Conservation (phyloP, 495 filamentous ascomycete genomes). For the Xylaria curta region DNA sequence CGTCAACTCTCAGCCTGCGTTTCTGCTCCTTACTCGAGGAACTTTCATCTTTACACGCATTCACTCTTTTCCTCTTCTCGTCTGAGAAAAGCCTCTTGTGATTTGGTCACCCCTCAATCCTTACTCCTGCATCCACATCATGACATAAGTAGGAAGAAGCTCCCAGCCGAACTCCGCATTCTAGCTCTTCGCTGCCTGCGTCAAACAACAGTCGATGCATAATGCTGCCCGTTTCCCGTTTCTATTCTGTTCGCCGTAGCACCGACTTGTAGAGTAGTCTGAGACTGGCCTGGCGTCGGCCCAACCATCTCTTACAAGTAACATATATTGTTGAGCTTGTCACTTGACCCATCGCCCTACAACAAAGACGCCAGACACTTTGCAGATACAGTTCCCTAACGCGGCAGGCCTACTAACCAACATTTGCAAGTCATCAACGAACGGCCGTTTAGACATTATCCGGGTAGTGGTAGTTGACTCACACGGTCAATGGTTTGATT, state of each 20-base stretch:
- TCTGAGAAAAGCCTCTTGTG: background rate
- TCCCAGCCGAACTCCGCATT: conserved; percentile 8
- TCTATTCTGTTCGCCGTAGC: conserved; percentile 3
- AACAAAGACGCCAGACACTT: conserved; percentile 7
- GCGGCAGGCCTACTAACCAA: background rate
- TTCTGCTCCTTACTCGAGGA: background rate
- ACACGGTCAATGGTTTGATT: conserved; percentile 16
- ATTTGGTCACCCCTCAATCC: background rate
- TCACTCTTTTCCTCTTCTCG: background rate
- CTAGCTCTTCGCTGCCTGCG: background rate
- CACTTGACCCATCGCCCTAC: background rate
- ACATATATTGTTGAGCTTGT: background rate
- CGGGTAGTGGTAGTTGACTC: background rate
- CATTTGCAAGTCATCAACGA: conserved; percentile 1
- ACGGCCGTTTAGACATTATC: background rate
- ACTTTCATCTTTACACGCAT: background rate
- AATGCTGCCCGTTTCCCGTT: background rate
- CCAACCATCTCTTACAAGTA: conserved; percentile 5
- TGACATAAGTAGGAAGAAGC: background rate
- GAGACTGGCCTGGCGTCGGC: background rate
- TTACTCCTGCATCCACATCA: background rate
- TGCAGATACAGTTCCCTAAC: background rate
- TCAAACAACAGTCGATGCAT: background rate
- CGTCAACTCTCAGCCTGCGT: background rate
- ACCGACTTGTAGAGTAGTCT: conserved; percentile 9